Conservation (phyloP, 768 basidiomycete genomes). For the Rhodotorula taiwanensis region DNA sequence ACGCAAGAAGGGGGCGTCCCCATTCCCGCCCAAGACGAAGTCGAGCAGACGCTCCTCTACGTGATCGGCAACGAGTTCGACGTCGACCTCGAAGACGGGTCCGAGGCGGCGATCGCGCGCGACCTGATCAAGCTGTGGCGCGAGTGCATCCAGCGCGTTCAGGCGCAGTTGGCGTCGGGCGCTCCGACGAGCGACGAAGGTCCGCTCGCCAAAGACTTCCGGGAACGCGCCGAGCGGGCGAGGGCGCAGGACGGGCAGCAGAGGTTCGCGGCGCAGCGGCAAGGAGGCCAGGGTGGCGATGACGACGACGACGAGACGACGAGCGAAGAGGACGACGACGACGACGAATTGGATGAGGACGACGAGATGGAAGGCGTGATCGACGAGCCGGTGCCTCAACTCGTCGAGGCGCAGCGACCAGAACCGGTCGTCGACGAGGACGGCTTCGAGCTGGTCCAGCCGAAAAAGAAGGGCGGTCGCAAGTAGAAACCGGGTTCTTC, state of each 20-base stretch:
- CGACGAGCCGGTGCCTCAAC: conserved; percentile 47
- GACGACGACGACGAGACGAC: conserved; percentile 49
- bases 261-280: conserved; percentile 7
- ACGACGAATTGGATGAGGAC: conserved; percentile 27
- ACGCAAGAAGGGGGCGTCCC: conserved; percentile 27
- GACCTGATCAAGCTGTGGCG: conserved; percentile 66
- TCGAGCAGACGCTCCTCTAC: conserved; percentile 75
- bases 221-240: conserved; percentile 58
- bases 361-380: conserved; percentile 44
- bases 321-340: conserved; percentile 4
- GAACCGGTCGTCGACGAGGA: conserved; percentile 83
- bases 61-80: conserved; percentile 85
- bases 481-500: conserved; percentile 23
- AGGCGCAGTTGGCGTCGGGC: conserved; percentile 46
- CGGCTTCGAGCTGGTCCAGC: conserved; percentile 72
- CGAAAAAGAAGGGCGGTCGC: conserved; percentile 43
- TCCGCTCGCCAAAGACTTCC: conserved; percentile 54
- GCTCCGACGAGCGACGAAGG: conserved; percentile 49
- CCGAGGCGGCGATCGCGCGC: conserved; percentile 62
- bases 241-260: conserved; percentile 52
- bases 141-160: conserved; percentile 36
- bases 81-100: conserved; percentile 72
- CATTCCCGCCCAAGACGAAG: conserved; percentile 61
- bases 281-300: conserved; percentile 34
- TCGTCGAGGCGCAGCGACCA: conserved; percentile 42